Evolutionary conservation across 441 rosid genomes (phyloP), one percentile per base, ranked within the genome.

Genomic region (Populus hybrid): DNA sequence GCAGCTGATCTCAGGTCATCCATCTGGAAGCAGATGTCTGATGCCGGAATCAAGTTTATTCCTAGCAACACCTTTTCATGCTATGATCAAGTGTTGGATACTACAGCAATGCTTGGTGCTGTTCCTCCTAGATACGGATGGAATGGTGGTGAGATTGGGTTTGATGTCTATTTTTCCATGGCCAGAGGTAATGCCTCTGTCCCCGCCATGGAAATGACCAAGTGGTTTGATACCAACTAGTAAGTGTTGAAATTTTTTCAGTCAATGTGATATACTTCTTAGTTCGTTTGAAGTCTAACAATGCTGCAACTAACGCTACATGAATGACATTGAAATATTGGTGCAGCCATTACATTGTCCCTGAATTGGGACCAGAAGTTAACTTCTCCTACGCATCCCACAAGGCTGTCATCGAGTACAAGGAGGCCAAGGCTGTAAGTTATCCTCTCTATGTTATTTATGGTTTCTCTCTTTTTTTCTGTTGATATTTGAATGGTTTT

Each of bases 171-270:
- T 90, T 95, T 95, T 85, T 92, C 99, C 77, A 93, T 95, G 98
- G 99, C 97, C 77, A 92, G 99, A 86, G 99, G 99, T n/a, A 95
- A 92, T 78, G 98, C 99, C 78, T 81, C 95, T 73, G 91, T 89
- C 40, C 97, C 99, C 1, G 99, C 99, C 70, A 95, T 95, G 99
- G 99, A 95, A 79, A 95, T 95, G 99, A 95, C 99, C 86, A 95
- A 95, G 95, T 95, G 99, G 99, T 95, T 93, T 75, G 99, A 95
- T 90, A 95, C 99, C 86, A 95, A 95, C 97, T 95, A 95, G 99
- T 95, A 82, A 90, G 99, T 91, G 64, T 50, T 6, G 8, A 59
- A 32, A 61, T 50, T 38, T 28, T 76, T 36, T 20, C 68, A 46
- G 76, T 38, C 20, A 32, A 16, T 23, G 30, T 28, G 65, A 10